Evolutionary conservation across 768 basidiomycete genomes (phyloP).

Genomic region (Neoboletus magnificus): DNA sequence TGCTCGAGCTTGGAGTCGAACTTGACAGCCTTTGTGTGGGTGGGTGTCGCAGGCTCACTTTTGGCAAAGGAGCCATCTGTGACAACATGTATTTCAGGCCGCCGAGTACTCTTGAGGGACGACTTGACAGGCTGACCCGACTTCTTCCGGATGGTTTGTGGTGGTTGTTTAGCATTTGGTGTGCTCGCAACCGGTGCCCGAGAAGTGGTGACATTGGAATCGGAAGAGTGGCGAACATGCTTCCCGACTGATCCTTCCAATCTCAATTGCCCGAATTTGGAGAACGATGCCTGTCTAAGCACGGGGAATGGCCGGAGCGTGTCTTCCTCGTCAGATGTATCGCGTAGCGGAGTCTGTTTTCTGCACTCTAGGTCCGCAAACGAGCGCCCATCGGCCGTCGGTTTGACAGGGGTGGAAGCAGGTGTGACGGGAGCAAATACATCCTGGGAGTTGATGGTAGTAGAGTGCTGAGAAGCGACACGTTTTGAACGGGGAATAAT

Average conservation of each 20-base stretch:
- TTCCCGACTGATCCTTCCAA: conserved; percentile 22
- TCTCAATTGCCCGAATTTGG: conserved; percentile 21
- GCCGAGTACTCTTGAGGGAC: conserved; percentile 73
- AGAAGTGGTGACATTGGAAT: conserved; percentile 8
- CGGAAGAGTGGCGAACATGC: conserved; percentile 23
- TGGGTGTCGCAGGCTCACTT: conserved; percentile 83
- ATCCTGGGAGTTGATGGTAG: conserved; percentile 15
- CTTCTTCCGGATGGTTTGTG: conserved; percentile 75
- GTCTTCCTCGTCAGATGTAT: conserved; percentile 33
- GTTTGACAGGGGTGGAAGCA: conserved; percentile 34
- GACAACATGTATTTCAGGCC: conserved; percentile 52
- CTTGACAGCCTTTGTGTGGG: conserved; percentile 78
- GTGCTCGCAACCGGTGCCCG: background rate
- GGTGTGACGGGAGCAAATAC: conserved; percentile 43
- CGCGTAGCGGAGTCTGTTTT: conserved; percentile 17
- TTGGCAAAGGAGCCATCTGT: conserved; percentile 48
- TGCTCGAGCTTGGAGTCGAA: conserved; percentile 92
- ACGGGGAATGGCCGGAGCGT: conserved; percentile 14
- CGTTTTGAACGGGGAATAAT: conserved; percentile 39
- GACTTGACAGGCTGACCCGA: conserved; percentile 92
- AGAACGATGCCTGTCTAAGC: conserved; percentile 22
- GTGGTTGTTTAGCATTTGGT: background rate
- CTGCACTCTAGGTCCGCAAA: conserved; percentile 15
- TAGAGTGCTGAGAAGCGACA: conserved; percentile 27
- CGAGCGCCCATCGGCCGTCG: conserved; percentile 2